phyloP scores from a whole-genome alignment of 148 eudicot species.

The Pouteria glomerata region DNA sequence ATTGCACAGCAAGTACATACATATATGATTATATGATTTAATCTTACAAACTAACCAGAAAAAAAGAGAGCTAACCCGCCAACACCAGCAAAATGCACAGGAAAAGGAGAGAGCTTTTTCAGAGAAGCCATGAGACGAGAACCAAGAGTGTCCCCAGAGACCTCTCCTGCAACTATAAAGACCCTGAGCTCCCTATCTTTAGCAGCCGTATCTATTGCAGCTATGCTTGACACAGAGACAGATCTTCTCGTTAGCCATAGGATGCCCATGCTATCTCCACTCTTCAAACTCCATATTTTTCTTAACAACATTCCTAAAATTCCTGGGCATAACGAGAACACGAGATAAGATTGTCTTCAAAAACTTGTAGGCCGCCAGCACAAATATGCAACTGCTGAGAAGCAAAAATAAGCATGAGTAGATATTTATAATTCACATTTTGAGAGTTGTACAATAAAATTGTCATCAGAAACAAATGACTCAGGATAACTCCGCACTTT shows the following conservation, averaged over 20 bases:
- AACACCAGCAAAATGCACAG: conserved; percentile 74
- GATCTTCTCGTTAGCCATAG: conserved; percentile 32
- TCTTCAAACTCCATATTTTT: conserved; percentile 17
- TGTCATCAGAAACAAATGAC: neutral
- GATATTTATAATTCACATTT: neutral
- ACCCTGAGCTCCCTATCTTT: conserved; percentile 89
- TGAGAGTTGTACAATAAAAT: too few species aligned
- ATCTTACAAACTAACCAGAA: neutral
- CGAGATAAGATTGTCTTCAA: neutral
- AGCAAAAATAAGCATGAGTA: neutral
- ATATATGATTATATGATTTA: neutral
- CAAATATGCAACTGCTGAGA: neutral
- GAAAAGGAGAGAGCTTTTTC: conserved; percentile 64
- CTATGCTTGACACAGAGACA: conserved; percentile 41
- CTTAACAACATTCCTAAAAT: conserved; percentile 16
- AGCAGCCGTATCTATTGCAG: conserved; percentile 60
- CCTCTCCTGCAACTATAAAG: conserved; percentile 90
- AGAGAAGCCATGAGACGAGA: conserved; percentile 79
- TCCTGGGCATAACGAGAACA: conserved; percentile 14
- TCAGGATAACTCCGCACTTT: neutral
- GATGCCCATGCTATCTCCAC: conserved; percentile 17
- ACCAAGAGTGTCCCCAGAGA: conserved; percentile 85
- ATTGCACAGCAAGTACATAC: neutral
- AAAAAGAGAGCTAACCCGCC: conserved; percentile 67
- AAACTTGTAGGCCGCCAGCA: neutral